Base-by-base conservation (phyloP, 2,329 filamentous ascomycete species). In the Colletotrichum melonis region DNA sequence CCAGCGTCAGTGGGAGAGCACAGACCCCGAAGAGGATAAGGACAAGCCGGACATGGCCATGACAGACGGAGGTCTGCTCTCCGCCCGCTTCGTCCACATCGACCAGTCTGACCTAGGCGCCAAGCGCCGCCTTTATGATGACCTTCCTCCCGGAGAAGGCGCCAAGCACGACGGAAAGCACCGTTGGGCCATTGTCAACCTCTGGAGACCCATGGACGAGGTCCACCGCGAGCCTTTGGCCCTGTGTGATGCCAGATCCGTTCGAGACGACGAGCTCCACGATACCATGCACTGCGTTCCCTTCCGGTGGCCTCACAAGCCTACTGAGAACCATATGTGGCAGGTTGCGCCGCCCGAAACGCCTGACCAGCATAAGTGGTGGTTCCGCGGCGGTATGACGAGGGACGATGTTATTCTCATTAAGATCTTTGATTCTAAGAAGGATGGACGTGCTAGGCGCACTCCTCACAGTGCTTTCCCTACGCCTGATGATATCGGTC, bases 401-500 rank as follows among this genome's bases (percentile, higher is more conserved):
- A 87, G 88, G 0, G 81, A 87, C 9, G 85, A 92, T 79, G 87
- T 89, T 5, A 83, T 89, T 12, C 77, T 92, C 49, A 90, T 92
- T 80, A 92, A 92, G 79, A 90, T 88, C 74, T 91, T 87, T 77
- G 90, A 92, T 79, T 93, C 91, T 0, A 69, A 69, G 35, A 86
- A 83, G 0, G 83, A 84, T 0, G 80, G 78, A 46, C 89, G 89
- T 69, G 89, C 88, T 8, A 88, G 90, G 0, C 81, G 89, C 59
- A 85, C 89, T 46, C 91, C 94, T 16, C 94, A 97, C 83, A 92
- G 92, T 6, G 94, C 95, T 0, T 98, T 98, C 82, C 85, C 88
- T 42, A 93, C 98, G 79, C 92, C 93, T 0, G 4, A 86, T 91
- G 74, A 94, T 92, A 1, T 89, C 90, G 4, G 67, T 14, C 67